Base-by-base conservation (phyloP, 1,139 yeast species). In the Hansenula sp. region DNA sequence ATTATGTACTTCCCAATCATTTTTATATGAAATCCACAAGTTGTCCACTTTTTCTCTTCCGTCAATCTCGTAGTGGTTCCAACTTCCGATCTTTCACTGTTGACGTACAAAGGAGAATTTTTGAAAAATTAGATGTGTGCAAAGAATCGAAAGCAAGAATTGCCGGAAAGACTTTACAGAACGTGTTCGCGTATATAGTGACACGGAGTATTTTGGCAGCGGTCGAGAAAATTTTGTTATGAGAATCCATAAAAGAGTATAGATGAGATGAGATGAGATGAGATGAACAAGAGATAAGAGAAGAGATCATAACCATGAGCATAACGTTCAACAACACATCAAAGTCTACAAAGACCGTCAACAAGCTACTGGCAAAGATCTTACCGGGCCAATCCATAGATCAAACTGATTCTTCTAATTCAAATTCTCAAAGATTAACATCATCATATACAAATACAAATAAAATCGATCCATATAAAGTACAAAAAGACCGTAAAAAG, bases 301-400 rank as follows among this genome's bases (percentile, higher is more conserved):
- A 30, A 30, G 32, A 13, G 4, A 30, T 13, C 17, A 33, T 31
- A 15, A 45, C 39, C 43, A 30, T 44, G 30, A 43, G 40, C 17
- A 47, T 56, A 39, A 44, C 52, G 34, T 56, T 56, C 34, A 38
- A 41, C 3, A 39, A 35, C 12, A 37, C 40, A 13, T 33, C 37
- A 9, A 41, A 41, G 24, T 38, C 52, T 1, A 36, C 40, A 1
- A n/a, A 31, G n/a, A 51, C 77, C 1, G 74, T 74, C n/a, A 66
- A 66, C 44, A 71, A 63, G 52, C 65, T 75, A 15, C 62, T 74
- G 33, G 66, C 68, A 30, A 57, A 59, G 40, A 63, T 73, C n/a
- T 62, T 74, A 24, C 78, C 78, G 1, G 71, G 70, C 13, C 52
- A 53, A 32, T 36, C 47, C 13, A 46, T 41, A n/a, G 29, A 38